Conservation (phyloP, 192 early-diverging fungal species). For the Rhizoclosmatium sp. region DNA sequence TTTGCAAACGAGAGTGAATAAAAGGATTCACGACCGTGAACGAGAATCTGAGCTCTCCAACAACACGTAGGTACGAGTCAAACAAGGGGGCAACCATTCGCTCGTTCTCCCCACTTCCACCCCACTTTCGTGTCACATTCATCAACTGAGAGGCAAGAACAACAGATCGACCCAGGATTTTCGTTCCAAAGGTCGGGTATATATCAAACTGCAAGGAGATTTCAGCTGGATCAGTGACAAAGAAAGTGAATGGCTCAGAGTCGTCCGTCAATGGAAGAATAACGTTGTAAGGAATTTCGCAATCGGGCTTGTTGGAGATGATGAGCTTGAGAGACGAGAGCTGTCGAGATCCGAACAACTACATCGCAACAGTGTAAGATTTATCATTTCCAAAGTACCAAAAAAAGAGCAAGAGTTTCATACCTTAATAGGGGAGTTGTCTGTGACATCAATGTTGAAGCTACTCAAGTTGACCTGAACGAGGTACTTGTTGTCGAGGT, state of each 20-base stretch:
- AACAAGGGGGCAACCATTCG: conserved; percentile 76
- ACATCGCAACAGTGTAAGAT: conserved; percentile 3
- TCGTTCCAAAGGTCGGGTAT: conserved; percentile 96
- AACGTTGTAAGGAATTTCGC: conserved; percentile 88
- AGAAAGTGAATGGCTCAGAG: conserved; percentile 82
- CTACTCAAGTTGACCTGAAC: conserved; percentile 74
- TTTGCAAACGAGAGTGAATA: conserved; percentile 84
- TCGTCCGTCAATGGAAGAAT: conserved; percentile 90
- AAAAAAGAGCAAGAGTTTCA: background rate
- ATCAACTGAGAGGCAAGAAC: conserved; percentile 76
- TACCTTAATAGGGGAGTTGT: conserved; percentile 46
- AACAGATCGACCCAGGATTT: conserved; percentile 87
- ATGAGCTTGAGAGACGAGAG: conserved; percentile 82
- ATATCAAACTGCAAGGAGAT: conserved; percentile 95
- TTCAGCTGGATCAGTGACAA: conserved; percentile 68
- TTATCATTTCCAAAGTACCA: background rate
- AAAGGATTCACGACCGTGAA: conserved; percentile 88
- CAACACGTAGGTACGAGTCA: conserved; percentile 88
- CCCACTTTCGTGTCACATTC: conserved; percentile 23
- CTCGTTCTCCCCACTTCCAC: conserved; percentile 41
- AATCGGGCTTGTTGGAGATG: conserved; percentile 86
- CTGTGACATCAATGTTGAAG: conserved; percentile 15
- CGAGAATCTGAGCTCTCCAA: conserved; percentile 89
- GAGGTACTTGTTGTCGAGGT: conserved; percentile 88
- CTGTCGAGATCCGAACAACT: conserved; percentile 56